These are phyloP conservation scores for Solanum aculeatissimum DNA, from an alignment of 305 asterid genomes.

Conservation along the genomic window DNA sequence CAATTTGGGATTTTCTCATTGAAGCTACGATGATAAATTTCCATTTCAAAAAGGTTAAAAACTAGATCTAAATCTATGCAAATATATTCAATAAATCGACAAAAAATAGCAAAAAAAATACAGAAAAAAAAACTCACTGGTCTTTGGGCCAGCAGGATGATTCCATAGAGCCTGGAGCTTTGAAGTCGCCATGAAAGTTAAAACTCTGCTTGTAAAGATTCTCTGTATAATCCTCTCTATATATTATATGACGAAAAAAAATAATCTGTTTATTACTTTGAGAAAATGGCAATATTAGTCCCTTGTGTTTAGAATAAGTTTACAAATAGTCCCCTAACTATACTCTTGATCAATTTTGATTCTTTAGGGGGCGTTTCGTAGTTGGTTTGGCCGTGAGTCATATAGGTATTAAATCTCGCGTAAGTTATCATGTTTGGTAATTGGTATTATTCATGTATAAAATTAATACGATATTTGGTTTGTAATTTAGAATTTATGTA, in stretches of 20 bases:
- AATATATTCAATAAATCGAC: neutral
- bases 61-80: neutral
- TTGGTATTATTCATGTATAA: no score
- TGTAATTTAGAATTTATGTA: no score
- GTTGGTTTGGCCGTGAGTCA: no score
- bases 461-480: no score
- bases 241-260: neutral
- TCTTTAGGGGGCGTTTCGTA: no score
- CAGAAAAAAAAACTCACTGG: constrained; percentile 30
- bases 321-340: neutral
- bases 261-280: neutral
- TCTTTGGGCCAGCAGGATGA: constrained; percentile 81
- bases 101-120: neutral
- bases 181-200: constrained; percentile 46
- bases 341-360: neutral
- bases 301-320: neutral
- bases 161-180: constrained; percentile 67
- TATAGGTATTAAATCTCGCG: no score
- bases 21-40: neutral
- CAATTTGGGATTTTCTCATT: neutral
- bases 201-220: neutral
- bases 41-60: neutral
- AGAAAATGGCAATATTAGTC: neutral
- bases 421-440: no score
- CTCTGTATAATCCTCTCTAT: neutral